These are phyloP conservation scores for Aspergillus indologenus DNA, from an alignment of 495 filamentous ascomycete genomes.

Conservation along the genomic window DNA sequence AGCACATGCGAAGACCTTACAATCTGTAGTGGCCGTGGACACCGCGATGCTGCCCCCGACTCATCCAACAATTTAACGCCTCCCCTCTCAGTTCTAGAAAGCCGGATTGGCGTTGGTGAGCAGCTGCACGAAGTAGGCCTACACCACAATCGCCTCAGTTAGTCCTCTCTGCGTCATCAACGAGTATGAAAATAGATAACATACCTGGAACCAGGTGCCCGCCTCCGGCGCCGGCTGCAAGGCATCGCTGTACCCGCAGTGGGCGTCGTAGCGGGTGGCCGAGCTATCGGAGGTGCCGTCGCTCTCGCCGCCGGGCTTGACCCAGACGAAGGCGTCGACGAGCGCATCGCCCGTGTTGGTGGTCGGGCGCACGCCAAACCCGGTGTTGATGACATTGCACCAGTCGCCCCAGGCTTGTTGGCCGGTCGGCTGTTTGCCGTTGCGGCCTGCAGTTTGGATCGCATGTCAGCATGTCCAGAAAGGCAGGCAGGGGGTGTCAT, in stretches of 20 bases:
- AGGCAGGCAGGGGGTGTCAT: too few species aligned
- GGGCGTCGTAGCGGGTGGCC: conserved; percentile 65
- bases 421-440: conserved; percentile 61
- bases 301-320: conserved; percentile 80
- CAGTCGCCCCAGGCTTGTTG: conserved; percentile 75
- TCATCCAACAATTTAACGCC: too few species aligned
- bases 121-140: too few species aligned
- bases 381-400: conserved; percentile 76
- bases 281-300: conserved; percentile 68
- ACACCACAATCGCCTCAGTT: too few species aligned
- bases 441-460: conserved; percentile 43
- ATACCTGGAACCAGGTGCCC: conserved; percentile 66
- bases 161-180: too few species aligned
- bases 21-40: too few species aligned
- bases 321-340: conserved; percentile 77
- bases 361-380: conserved; percentile 69
- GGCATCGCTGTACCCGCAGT: conserved; percentile 62
- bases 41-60: too few species aligned
- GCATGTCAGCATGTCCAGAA: not conserved
- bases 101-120: too few species aligned
- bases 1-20: too few species aligned
- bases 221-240: conserved; percentile 72
- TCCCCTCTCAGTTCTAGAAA: too few species aligned
- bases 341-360: conserved; percentile 58
- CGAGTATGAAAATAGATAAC: too few species aligned